Conservation (phyloP, 306 rosid genomes). For the Cucurbita argyrosperma region DNA sequence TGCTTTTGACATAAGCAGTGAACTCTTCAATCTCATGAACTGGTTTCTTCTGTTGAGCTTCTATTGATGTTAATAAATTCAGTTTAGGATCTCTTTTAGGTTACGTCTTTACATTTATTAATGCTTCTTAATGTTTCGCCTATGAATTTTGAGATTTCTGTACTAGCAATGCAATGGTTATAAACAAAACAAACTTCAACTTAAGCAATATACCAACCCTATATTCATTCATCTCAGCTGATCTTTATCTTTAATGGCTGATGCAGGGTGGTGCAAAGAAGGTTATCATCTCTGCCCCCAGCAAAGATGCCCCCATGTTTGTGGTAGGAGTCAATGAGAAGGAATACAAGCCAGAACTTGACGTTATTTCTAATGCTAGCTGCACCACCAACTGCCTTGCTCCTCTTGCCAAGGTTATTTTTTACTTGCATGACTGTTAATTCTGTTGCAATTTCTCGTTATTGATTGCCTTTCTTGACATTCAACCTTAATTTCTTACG, state of each 20-base stretch:
- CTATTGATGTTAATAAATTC: no score
- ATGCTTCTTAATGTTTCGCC: no score
- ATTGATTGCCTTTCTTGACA: neutral
- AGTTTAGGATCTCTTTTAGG: no score
- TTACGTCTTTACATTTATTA: no score
- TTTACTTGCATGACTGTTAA: neutral
- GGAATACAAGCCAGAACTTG: conserved; percentile 61
- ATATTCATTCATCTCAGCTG: neutral
- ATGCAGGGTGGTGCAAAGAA: conserved; percentile 64
- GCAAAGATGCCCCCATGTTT: conserved; percentile 98
- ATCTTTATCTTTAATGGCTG: neutral
- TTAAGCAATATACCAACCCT: no score
- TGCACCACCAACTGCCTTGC: conserved; percentile 99
- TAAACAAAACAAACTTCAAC: no score
- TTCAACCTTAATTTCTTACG: neutral
- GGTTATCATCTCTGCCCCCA: conserved; percentile 95
- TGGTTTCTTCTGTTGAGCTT: no score
- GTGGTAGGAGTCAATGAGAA: conserved; percentile 99
- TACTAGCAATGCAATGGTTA: no score
- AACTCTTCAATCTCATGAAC: no score
- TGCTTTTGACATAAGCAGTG: neutral
- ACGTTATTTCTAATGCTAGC: conserved; percentile 88
- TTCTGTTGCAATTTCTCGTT: neutral
- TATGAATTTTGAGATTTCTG: no score
- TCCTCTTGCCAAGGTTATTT: conserved; percentile 19